These are phyloP conservation scores for Sugiyamaella novakii DNA, from an alignment of 1,139 yeast species.

Conservation along the genomic window DNA sequence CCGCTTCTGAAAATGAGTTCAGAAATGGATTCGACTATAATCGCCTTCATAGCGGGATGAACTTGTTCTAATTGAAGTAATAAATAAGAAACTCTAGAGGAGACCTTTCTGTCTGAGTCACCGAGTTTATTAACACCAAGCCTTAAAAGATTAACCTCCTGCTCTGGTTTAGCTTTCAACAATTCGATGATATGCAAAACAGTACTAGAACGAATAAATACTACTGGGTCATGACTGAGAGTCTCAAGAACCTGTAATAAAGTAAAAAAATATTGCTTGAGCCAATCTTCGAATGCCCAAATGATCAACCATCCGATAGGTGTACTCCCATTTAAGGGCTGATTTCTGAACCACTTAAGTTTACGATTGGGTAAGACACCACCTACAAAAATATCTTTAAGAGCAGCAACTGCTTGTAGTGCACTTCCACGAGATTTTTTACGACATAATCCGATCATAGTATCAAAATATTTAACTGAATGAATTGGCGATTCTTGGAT, in stretches of 20 bases:
- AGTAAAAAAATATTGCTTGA: conserved; percentile 74
- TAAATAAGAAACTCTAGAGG: conserved; percentile 84
- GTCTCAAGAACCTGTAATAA: conserved; percentile 70
- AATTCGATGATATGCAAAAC: conserved; percentile 78
- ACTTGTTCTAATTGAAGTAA: conserved; percentile 80
- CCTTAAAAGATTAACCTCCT: conserved; percentile 86
- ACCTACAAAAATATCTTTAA: conserved; percentile 75
- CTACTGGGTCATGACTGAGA: conserved; percentile 87
- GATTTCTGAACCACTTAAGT: conserved; percentile 76
- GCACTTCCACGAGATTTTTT: conserved; percentile 95
- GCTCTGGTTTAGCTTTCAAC: conserved; percentile 87
- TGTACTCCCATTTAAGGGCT: conserved; percentile 53
- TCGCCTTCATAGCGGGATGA: conserved; percentile 94
- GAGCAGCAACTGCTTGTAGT: conserved; percentile 83
- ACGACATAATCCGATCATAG: conserved; percentile 73
- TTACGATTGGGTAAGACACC: conserved; percentile 82
- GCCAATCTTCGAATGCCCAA: conserved; percentile 85
- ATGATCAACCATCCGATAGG: conserved; percentile 58
- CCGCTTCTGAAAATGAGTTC: conserved; percentile 78
- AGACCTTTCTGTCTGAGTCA: conserved; percentile 86
- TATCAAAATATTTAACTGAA: conserved; percentile 80
- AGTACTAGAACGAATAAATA: conserved; percentile 80
- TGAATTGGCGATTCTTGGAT: conserved; percentile 96
- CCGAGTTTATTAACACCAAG: conserved; percentile 93
- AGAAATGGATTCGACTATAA: conserved; percentile 74